phyloP scores from a whole-genome alignment of 2,329 filamentous ascomycete genomes.

The Arthrobotrys entomopaga region DNA sequence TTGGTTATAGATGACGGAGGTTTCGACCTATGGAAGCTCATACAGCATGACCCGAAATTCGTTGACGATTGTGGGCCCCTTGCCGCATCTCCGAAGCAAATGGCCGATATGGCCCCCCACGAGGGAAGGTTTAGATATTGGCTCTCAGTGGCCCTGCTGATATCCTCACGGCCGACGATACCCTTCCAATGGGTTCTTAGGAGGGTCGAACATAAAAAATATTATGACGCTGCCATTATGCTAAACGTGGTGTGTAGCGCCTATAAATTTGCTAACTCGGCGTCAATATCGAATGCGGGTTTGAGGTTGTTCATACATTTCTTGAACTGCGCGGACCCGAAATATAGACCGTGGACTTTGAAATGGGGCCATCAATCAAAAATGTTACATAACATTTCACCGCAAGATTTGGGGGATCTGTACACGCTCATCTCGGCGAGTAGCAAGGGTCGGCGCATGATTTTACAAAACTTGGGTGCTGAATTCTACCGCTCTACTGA shows the following conservation, averaged over 20 bases:
- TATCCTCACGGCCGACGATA: slow-evolving; percentile 18
- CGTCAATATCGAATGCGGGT: background rate
- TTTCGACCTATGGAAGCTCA: background rate
- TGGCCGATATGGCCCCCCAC: no score
- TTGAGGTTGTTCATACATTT: slow-evolving; percentile 31
- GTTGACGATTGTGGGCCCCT: background rate
- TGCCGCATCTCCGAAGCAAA: no score
- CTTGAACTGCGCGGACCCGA: background rate
- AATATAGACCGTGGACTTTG: background rate
- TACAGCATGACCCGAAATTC: slow-evolving; percentile 4
- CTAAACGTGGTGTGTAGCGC: slow-evolving; percentile 3
- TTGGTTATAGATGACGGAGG: slow-evolving; percentile 3
- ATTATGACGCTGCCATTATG: background rate
- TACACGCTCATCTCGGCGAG: background rate
- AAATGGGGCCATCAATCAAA: background rate
- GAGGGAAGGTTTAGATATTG: slow-evolving; percentile 6
- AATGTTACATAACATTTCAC: background rate
- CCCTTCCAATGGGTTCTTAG: slow-evolving; percentile 24
- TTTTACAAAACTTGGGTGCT: background rate
- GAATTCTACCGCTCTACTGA: background rate
- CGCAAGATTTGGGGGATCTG: background rate
- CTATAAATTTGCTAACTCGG: slow-evolving; percentile 14
- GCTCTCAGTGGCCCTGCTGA: slow-evolving; percentile 30
- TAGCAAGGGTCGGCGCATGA: background rate
- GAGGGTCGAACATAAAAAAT: background rate